These are phyloP conservation scores for Rhodocollybia butyracea DNA, from an alignment of 768 basidiomycete species.

Conservation along the genomic window DNA sequence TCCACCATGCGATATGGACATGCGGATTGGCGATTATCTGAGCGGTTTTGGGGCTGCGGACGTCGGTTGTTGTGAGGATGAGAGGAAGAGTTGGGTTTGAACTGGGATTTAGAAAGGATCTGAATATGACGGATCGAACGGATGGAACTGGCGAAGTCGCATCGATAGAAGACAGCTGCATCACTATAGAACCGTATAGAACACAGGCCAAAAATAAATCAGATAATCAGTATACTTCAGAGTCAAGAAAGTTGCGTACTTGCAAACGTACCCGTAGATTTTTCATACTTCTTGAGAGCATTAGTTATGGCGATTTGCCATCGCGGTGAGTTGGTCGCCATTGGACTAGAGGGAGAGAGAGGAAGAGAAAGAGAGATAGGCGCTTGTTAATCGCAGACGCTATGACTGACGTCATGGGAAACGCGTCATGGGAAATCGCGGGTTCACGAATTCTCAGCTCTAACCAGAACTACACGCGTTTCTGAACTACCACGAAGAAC, in stretches of 20 bases:
- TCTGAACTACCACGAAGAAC: too few relatives aligned
- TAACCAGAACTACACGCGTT: too few relatives aligned
- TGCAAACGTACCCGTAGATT: constrained; percentile 33
- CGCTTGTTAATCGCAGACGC: neutral
- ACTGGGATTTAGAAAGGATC: constrained; percentile 48
- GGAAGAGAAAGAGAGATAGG: neutral
- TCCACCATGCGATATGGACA: constrained; percentile 76
- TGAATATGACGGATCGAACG: constrained; percentile 65
- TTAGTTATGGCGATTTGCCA: constrained; percentile 47
- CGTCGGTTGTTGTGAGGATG: constrained; percentile 66
- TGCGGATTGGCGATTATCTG: constrained; percentile 48
- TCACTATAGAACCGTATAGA: too few relatives aligned
- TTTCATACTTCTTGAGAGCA: constrained; percentile 36
- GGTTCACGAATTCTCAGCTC: too few relatives aligned
- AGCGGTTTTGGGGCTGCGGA: constrained; percentile 63
- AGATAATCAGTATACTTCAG: neutral
- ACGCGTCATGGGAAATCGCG: neutral
- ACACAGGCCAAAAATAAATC: neutral
- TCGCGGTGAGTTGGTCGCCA: constrained; percentile 27
- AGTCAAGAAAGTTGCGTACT: neutral
- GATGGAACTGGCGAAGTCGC: constrained; percentile 39
- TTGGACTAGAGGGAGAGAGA: neutral
- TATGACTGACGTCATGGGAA: neutral
- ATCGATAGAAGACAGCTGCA: constrained; percentile 60
- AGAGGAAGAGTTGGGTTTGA: constrained; percentile 49